These are phyloP conservation scores for Phyllosticta paracitricarpa DNA, from an alignment of 2,329 filamentous ascomycete genomes.

Conservation along the genomic window DNA sequence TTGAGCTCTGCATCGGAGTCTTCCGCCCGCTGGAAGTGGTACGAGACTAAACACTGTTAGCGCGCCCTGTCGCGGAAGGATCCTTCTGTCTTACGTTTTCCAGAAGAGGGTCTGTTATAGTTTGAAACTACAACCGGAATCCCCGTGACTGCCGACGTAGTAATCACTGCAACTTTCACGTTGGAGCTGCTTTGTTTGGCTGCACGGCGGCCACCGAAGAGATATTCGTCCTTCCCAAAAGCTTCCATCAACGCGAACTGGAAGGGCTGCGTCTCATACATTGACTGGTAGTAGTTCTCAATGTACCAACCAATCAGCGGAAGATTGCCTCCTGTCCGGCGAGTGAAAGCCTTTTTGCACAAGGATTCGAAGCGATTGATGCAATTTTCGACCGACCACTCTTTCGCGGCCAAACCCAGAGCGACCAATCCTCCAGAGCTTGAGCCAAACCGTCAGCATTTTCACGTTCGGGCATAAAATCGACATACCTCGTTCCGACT, in stretches of 20 bases:
- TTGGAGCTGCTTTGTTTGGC: conserved; percentile 12
- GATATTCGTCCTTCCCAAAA: conserved; percentile 25
- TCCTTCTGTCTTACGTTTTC: conserved; percentile 25
- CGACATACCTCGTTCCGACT: conserved; percentile 18
- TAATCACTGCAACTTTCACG: conserved; percentile 33
- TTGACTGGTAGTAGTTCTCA: conserved; percentile 20
- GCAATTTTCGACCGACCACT: conserved; percentile 31
- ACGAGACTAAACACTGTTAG: conserved; percentile 16
- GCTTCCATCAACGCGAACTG: conserved; percentile 23
- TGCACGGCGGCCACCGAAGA: conserved; percentile 27
- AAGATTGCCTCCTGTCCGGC: conserved; percentile 24
- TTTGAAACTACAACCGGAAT: conserved; percentile 35
- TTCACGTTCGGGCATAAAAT: conserved; percentile 1
- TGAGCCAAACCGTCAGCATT: neutral
- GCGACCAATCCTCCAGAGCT: conserved; percentile 38
- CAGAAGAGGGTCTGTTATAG: conserved; percentile 28
- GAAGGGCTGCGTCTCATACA: conserved; percentile 28
- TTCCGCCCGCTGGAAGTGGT: conserved; percentile 32
- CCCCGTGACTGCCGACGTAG: conserved; percentile 30
- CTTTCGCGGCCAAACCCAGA: conserved; percentile 30
- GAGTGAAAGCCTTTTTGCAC: conserved; percentile 34
- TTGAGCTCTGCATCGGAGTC: conserved; percentile 31
- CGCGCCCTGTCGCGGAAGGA: too few relatives aligned
- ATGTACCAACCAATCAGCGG: conserved; percentile 24
- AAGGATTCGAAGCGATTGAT: conserved; percentile 29